These are phyloP conservation scores for Fusarium brachygibbosum DNA, from an alignment of 2,329 filamentous ascomycete genomes.

Conservation along the genomic window DNA sequence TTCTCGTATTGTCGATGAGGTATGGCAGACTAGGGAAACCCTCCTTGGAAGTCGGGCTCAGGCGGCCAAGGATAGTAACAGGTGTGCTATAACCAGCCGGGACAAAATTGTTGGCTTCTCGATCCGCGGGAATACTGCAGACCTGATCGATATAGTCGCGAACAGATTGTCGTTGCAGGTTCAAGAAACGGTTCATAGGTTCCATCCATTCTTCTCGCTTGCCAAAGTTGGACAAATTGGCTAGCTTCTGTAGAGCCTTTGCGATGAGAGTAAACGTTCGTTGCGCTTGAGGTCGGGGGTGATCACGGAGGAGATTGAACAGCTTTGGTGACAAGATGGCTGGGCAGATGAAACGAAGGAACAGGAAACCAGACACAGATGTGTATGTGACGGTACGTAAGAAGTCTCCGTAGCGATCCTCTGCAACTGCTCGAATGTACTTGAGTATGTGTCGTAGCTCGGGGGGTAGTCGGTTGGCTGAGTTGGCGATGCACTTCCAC, in stretches of 20 bases:
- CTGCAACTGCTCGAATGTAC: conserved; percentile 91
- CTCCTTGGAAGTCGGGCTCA: conserved; percentile 85
- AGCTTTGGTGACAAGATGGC: conserved; percentile 96
- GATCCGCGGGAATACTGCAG: conserved; percentile 83
- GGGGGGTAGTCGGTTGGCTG: conserved; percentile 80
- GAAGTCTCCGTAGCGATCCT: conserved; percentile 95
- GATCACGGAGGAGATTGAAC: conserved; percentile 86
- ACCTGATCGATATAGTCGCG: conserved; percentile 89
- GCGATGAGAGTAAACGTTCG: conserved; percentile 92
- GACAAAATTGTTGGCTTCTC: conserved; percentile 71
- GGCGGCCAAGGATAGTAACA: conserved; percentile 85
- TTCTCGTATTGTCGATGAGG: conserved; percentile 88
- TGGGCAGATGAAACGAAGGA: conserved; percentile 94
- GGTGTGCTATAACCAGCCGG: conserved; percentile 93
- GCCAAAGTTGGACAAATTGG: conserved; percentile 91
- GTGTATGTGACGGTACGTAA: conserved; percentile 91
- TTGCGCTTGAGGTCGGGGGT: conserved; percentile 85
- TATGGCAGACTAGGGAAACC: conserved; percentile 95
- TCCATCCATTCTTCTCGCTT: conserved; percentile 99
- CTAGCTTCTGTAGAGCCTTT: conserved; percentile 90
- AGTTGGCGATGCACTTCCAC: conserved; percentile 85
- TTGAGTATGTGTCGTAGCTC: conserved; percentile 89
- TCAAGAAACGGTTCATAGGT: conserved; percentile 93
- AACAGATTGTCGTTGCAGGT: conserved; percentile 80
- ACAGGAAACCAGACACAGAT: conserved; percentile 94